Conservation (phyloP, 176 grass and related monocot genomes). For the Secale cereale region DNA sequence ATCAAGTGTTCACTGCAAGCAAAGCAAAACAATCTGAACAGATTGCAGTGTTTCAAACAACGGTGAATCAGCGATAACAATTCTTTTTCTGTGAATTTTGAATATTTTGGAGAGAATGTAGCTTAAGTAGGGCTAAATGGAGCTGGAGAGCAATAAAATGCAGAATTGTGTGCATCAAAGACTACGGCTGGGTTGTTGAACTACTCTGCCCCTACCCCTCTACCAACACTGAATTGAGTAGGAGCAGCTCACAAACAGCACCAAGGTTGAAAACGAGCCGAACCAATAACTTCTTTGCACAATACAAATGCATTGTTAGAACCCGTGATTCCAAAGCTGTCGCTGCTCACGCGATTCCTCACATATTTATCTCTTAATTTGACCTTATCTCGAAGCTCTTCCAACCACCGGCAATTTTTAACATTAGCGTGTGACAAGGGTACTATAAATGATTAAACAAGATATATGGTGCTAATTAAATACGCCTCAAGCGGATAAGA, state of each 20-base stretch:
- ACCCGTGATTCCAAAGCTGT: slow-evolving; percentile 16
- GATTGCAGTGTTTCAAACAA: neutral
- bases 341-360: slow-evolving; percentile 8
- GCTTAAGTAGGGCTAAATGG: slow-evolving; percentile 5
- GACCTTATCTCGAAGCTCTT: slow-evolving; percentile 12
- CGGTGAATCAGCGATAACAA: neutral
- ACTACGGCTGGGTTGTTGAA: slow-evolving; percentile 29
- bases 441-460: slow-evolving; percentile 33
- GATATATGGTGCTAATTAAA: slow-evolving; percentile 13
- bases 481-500: slow-evolving; percentile 31
- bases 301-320: neutral
- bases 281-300: neutral
- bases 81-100: neutral
- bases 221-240: slow-evolving; percentile 4
- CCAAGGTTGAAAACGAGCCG: neutral
- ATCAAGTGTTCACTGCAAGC: neutral
- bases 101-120: slow-evolving; percentile 8
- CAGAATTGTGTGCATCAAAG: neutral
- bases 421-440: slow-evolving; percentile 32
- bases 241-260: slow-evolving; percentile 25
- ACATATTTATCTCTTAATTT: neutral
- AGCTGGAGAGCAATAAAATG: neutral
- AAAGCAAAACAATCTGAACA: slow-evolving; percentile 2
- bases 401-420: slow-evolving; percentile 28
- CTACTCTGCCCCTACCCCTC: slow-evolving; percentile 7